Conservation (phyloP, 2,329 filamentous ascomycete species). For the Herpotrichia juniperi region DNA sequence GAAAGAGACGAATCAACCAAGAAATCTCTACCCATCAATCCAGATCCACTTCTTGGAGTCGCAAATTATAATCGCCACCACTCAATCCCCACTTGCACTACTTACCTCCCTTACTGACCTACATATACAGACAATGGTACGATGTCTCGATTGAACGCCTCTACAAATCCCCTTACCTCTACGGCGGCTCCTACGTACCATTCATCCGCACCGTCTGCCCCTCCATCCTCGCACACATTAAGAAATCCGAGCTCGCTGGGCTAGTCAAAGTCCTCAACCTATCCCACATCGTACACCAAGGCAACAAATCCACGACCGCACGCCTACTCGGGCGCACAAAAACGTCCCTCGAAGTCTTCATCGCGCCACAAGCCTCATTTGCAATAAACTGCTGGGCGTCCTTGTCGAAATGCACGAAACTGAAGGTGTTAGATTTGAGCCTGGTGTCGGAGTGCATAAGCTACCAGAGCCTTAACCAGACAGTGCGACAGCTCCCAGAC, state of each 20-base stretch:
- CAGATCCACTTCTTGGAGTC: background rate
- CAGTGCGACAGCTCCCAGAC: conserved; percentile 53
- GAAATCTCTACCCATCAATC: background rate
- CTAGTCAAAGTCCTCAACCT: conserved; percentile 62
- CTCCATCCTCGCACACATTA: conserved; percentile 55
- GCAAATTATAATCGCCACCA: background rate
- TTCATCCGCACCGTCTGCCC: conserved; percentile 64
- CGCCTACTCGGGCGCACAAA: conserved; percentile 62
- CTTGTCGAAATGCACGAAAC: conserved; percentile 59
- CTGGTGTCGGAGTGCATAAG: conserved; percentile 59
- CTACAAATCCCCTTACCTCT: conserved; percentile 59
- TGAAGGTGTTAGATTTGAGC: conserved; percentile 59
- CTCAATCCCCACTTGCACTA: background rate
- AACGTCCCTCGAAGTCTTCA: conserved; percentile 58
- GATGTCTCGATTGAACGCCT: conserved; percentile 56
- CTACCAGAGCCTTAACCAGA: conserved; percentile 57
- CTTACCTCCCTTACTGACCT: conserved; percentile 8
- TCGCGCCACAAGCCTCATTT: conserved; percentile 64
- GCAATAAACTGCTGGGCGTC: conserved; percentile 63
- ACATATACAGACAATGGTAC: conserved; percentile 59
- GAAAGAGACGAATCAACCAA: background rate
- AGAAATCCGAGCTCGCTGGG: conserved; percentile 55
- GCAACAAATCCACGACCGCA: conserved; percentile 62
- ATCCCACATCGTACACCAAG: conserved; percentile 63
- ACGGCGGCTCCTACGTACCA: conserved; percentile 58